These are phyloP conservation scores for Aschersonia sp. DNA, from an alignment of 2,329 filamentous ascomycete species.

Conservation along the genomic window DNA sequence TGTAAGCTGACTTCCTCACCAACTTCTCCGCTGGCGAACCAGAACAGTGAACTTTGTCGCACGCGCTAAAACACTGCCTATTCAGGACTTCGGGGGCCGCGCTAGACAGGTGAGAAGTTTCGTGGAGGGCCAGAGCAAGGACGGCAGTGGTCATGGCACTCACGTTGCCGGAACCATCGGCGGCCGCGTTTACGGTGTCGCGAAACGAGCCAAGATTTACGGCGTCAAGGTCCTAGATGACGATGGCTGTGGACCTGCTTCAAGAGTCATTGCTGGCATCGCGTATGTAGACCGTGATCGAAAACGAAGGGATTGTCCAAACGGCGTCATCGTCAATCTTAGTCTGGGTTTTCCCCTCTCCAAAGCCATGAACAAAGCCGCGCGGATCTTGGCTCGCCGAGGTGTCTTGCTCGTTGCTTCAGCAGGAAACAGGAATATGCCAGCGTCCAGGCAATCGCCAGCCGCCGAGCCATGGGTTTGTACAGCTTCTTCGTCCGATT, in stretches of 20 bases:
- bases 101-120: constrained; percentile 15
- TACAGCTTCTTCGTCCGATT: constrained; percentile 38
- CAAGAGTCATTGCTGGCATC: constrained; percentile 29
- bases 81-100: constrained; percentile 17
- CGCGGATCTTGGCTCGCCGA: constrained; percentile 25
- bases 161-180: constrained; percentile 19
- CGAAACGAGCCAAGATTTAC: constrained; percentile 26
- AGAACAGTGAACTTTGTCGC: not conserved
- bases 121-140: constrained; percentile 8
- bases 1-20: constrained; percentile 12
- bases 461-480: constrained; percentile 31
- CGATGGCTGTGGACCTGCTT: constrained; percentile 14
- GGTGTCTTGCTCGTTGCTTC: constrained; percentile 40
- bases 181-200: constrained; percentile 19
- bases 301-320: constrained; percentile 20
- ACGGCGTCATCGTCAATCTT: constrained; percentile 39
- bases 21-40: too few relatives aligned
- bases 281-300: constrained; percentile 25
- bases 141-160: constrained; percentile 25
- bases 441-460: constrained; percentile 30
- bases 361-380: constrained; percentile 32
- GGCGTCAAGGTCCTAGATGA: constrained; percentile 32
- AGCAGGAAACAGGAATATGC: constrained; percentile 33
- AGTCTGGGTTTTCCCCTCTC: constrained; percentile 17
- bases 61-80: not conserved